Evolutionary conservation across 2,329 filamentous ascomycete species (phyloP).

Genomic region (Metarhizium humberi): DNA sequence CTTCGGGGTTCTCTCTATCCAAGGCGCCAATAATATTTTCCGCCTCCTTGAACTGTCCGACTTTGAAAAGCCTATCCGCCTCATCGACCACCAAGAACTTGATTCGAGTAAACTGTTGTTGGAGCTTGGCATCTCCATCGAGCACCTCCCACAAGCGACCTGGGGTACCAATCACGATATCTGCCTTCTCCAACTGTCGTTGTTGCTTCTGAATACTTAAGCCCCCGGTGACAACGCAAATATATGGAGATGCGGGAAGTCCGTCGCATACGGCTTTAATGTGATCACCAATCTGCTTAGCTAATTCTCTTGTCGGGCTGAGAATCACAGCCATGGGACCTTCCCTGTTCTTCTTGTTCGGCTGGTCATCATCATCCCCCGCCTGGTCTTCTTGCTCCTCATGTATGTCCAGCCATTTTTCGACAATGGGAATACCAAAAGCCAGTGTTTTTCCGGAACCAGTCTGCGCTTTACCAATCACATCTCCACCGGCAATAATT

Average conservation of each 20-base stretch:
- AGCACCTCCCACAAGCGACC: constrained; percentile 93
- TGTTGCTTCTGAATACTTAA: constrained; percentile 93
- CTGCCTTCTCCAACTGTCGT: constrained; percentile 70
- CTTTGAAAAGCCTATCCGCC: constrained; percentile 82
- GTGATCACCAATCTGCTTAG: constrained; percentile 82
- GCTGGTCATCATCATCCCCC: constrained; percentile 6
- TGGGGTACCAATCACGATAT: constrained; percentile 89
- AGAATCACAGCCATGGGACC: constrained; percentile 69
- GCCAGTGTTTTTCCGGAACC: constrained; percentile 95
- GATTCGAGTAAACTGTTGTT: constrained; percentile 62
- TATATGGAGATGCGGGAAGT: constrained; percentile 51
- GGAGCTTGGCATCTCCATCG: constrained; percentile 60
- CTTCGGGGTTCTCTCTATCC: constrained; percentile 59
- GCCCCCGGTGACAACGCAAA: constrained; percentile 88
- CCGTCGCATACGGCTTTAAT: constrained; percentile 63
- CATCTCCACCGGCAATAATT: constrained; percentile 74
- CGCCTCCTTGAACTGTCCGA: constrained; percentile 91
- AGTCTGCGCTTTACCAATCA: constrained; percentile 92
- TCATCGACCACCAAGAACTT: constrained; percentile 87
- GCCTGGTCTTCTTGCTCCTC: constrained; percentile 23
- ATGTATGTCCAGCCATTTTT: constrained; percentile 58
- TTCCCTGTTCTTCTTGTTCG: constrained; percentile 18
- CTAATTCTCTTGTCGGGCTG: constrained; percentile 86
- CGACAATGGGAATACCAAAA: constrained; percentile 87
- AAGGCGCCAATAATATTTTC: constrained; percentile 78